A percentile compares a stretch with the other conserved stretches of the same genome.
phyloP scores from a whole-genome alignment of 768 basidiomycete genomes.

The Strobilomyces echinocephalus region DNA sequence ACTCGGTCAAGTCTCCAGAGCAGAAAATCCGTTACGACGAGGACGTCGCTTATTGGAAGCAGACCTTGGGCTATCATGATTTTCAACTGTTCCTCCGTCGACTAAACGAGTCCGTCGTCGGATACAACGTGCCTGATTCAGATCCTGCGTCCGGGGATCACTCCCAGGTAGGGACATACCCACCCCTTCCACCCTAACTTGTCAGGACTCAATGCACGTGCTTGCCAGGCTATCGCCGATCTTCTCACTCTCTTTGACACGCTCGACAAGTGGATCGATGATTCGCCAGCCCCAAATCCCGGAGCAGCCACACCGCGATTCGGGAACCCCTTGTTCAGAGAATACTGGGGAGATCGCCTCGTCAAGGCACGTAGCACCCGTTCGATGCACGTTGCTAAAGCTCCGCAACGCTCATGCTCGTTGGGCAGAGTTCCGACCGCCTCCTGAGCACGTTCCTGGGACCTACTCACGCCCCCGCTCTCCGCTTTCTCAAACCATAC shows the following conservation, averaged over 20 bases:
- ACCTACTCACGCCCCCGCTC: constrained; percentile 36
- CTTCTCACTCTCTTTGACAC: constrained; percentile 57
- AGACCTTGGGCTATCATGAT: constrained; percentile 64
- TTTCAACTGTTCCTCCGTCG: constrained; percentile 72
- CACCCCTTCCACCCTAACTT: neutral
- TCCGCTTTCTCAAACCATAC: constrained; percentile 73
- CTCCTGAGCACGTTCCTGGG: constrained; percentile 51
- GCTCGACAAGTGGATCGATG: constrained; percentile 71
- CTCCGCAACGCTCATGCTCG: neutral
- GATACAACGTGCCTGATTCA: constrained; percentile 30
- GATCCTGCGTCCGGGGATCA: neutral
- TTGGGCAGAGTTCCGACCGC: constrained; percentile 45
- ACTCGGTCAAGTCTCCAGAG: constrained; percentile 32
- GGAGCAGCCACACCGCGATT: constrained; percentile 62
- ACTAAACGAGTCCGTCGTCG: constrained; percentile 74
- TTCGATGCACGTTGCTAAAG: neutral
- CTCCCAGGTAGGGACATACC: constrained; percentile 18
- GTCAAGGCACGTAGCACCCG: constrained; percentile 54
- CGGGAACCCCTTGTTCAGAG: constrained; percentile 87
- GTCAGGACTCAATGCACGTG: neutral
- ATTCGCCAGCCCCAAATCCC: constrained; percentile 67
- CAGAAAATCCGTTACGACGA: constrained; percentile 65
- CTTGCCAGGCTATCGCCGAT: constrained; percentile 41
- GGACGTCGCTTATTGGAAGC: constrained; percentile 71
- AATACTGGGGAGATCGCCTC: constrained; percentile 68